Conservation (phyloP, 805 yeast genomes). For the Pichia cephalocereana region DNA sequence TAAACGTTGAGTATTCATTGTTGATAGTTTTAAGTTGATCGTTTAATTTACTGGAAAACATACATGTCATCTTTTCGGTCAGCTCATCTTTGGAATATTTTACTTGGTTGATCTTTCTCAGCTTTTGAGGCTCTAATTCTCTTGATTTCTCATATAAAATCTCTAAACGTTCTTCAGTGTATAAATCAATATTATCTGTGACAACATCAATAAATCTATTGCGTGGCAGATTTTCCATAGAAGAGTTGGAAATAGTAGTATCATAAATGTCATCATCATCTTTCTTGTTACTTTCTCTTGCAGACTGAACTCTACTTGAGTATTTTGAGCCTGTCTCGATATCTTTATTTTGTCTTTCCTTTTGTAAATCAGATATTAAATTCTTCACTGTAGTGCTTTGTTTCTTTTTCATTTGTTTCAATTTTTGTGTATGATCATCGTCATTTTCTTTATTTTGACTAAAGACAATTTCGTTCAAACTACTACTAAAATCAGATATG, state of each 20-base stretch:
- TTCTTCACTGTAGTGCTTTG: background rate
- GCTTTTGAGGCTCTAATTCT: constrained; percentile 8
- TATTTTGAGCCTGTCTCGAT: background rate
- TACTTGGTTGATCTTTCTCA: constrained; percentile 28
- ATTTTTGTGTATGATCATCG: background rate
- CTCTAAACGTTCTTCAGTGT: constrained; percentile 14
- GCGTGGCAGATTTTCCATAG: background rate
- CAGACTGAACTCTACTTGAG: background rate
- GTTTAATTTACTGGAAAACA: constrained; percentile 1
- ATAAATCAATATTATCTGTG: constrained; percentile 1
- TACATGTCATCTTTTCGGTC: constrained; percentile 35
- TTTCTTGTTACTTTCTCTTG: no score
- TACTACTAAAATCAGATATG: constrained; percentile 2
- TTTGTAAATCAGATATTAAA: constrained; percentile 1
- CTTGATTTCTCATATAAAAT: constrained; percentile 15
- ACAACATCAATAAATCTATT: constrained; percentile 1
- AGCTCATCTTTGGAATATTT: constrained; percentile 41
- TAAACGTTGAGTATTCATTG: background rate
- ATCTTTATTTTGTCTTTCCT: background rate
- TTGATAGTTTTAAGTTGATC: background rate
- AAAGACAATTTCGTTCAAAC: background rate
- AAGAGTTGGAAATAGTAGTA: background rate
- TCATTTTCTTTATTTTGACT: background rate
- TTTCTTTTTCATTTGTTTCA: background rate
- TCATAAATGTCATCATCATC: background rate